A percentile compares a stretch with the other conserved stretches of the same genome.
Conservation (phyloP, 176 grass and related monocot species). For the Dendrocalamus sinicus region DNA sequence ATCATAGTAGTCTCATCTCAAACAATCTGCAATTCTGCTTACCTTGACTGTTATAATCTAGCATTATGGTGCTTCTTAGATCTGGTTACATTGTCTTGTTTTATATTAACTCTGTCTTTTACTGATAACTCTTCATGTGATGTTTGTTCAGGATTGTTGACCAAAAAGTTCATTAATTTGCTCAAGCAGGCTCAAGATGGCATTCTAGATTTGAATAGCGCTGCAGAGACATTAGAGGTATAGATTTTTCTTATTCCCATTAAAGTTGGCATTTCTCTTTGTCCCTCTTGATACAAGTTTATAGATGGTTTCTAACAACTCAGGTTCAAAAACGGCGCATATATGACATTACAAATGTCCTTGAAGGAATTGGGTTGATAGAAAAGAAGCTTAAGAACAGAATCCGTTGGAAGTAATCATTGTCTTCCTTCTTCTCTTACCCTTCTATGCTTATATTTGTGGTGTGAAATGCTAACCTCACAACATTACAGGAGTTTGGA, state of each 20-base stretch:
- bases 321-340: constrained; percentile 90
- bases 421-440: constrained; percentile 28
- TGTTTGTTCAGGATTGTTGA: constrained; percentile 66
- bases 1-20: constrained; percentile 31
- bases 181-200: constrained; percentile 81
- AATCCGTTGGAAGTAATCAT: constrained; percentile 84
- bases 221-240: constrained; percentile 75
- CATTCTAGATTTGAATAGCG: constrained; percentile 83
- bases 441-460: constrained; percentile 48
- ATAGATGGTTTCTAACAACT: constrained; percentile 41
- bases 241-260: constrained; percentile 19
- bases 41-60: constrained; percentile 2
- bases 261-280: constrained; percentile 24
- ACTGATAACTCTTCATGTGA: constrained; percentile 34
- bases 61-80: constrained; percentile 11
- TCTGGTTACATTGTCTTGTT: constrained; percentile 40
- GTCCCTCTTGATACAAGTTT: constrained; percentile 37
- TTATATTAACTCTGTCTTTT: constrained; percentile 31
- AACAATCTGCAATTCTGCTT: constrained; percentile 29
- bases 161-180: constrained; percentile 84
- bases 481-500: constrained; percentile 57
- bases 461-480: constrained; percentile 37
- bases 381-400: constrained; percentile 93
- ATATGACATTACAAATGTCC: constrained; percentile 99
- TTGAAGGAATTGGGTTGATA: constrained; percentile 92